A percentile compares a stretch with the other conserved stretches of the same genome.
phyloP scores from a whole-genome alignment of 805 yeast species.

The Saccharomycopsis sp. region DNA sequence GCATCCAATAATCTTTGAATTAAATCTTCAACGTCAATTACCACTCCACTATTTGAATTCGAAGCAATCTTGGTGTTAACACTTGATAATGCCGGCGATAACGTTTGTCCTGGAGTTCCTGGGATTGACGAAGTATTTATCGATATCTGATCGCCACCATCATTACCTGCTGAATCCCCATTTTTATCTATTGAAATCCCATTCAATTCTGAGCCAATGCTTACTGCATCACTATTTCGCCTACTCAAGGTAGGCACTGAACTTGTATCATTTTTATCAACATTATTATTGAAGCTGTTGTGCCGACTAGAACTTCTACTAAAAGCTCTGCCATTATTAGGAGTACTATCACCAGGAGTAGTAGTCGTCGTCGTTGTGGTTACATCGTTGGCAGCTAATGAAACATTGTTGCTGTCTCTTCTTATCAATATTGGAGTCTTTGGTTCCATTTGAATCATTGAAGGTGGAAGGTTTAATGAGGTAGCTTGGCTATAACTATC shows the following conservation, averaged over 20 bases:
- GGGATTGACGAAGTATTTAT: conserved; percentile 6
- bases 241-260: conserved; percentile 5
- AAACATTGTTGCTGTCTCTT: conserved; percentile 38
- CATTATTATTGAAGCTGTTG: conserved; percentile 12
- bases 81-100: conserved; percentile 15
- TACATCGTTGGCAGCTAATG: conserved; percentile 24
- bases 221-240: conserved; percentile 15
- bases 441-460: conserved; percentile 65
- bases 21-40: conserved; percentile 67
- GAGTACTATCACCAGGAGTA: conserved; percentile 13
- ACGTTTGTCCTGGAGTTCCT: conserved; percentile 12
- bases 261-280: neutral
- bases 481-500: conserved; percentile 30
- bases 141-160: conserved; percentile 3
- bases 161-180: neutral
- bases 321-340: conserved; percentile 3
- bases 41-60: conserved; percentile 5
- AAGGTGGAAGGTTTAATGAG: conserved; percentile 43
- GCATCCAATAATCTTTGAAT: conserved; percentile 91
- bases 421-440: conserved; percentile 65
- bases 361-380: conserved; percentile 25
- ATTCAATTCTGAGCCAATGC: conserved; percentile 10
- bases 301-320: conserved; percentile 16
- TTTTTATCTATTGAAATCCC: neutral
- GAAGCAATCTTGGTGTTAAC: conserved; percentile 9